Evolutionary conservation across 805 yeast species (phyloP).

Genomic region (Kluyveromyces wickerhamii): DNA sequence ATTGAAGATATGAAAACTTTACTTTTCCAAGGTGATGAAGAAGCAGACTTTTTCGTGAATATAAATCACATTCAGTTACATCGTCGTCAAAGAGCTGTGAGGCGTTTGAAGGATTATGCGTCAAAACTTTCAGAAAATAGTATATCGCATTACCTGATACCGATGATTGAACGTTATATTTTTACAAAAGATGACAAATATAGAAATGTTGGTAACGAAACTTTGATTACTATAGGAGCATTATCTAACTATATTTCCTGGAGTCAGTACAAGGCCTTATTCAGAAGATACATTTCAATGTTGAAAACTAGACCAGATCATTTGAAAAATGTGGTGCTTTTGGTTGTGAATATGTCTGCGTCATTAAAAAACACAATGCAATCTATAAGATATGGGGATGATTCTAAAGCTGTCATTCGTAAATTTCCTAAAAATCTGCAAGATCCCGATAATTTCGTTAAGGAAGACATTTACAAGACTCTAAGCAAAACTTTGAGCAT

Average conservation of each 20-base stretch:
- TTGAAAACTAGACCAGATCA: slow-evolving; percentile 40
- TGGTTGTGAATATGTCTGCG: slow-evolving; percentile 50
- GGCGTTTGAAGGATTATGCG: slow-evolving; percentile 47
- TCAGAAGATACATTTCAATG: slow-evolving; percentile 55
- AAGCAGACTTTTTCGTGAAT: slow-evolving; percentile 71
- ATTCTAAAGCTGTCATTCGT: slow-evolving; percentile 14
- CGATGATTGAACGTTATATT: slow-evolving; percentile 77
- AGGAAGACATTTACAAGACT: slow-evolving; percentile 52
- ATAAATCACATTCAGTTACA: slow-evolving; percentile 77
- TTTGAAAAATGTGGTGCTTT: slow-evolving; percentile 48
- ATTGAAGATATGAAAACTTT: slow-evolving; percentile 61
- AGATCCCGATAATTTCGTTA: slow-evolving; percentile 40
- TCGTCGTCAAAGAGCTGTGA: slow-evolving; percentile 78
- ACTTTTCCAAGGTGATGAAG: slow-evolving; percentile 62
- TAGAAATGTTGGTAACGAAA: slow-evolving; percentile 56
- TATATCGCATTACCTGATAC: slow-evolving; percentile 73
- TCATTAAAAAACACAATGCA: slow-evolving; percentile 37
- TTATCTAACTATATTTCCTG: slow-evolving; percentile 56
- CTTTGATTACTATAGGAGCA: slow-evolving; percentile 52
- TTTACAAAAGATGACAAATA: slow-evolving; percentile 49
- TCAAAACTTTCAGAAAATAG: slow-evolving; percentile 42
- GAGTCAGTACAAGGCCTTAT: slow-evolving; percentile 72
- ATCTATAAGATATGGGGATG: slow-evolving; percentile 13
- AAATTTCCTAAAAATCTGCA: slow-evolving; percentile 33
- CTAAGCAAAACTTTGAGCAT: slow-evolving; percentile 50